Percentiles rank a stretch among this genome's conserved stretches.
Conservation (phyloP, 2,329 filamentous ascomycete genomes). For the Pestalotiopsis sp. region DNA sequence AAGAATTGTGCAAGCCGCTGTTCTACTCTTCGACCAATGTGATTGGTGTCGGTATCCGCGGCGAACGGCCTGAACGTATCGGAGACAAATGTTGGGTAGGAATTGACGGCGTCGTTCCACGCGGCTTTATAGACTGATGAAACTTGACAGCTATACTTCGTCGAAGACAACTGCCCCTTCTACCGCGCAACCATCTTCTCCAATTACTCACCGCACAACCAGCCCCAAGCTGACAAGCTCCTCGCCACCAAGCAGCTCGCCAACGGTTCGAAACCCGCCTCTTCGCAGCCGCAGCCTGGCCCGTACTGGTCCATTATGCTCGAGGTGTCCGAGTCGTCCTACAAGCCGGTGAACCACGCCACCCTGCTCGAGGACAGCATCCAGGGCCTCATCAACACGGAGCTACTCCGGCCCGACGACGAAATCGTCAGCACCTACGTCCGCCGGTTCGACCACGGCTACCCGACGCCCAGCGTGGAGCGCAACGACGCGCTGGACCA, state of each 20-base stretch:
- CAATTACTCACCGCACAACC: constrained; percentile 99
- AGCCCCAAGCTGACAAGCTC: constrained; percentile 80
- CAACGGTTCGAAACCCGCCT: constrained; percentile 78
- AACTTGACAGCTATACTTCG: constrained; percentile 80
- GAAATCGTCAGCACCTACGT: constrained; percentile 98
- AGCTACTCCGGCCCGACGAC: constrained; percentile 87
- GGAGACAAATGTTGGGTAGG: constrained; percentile 97
- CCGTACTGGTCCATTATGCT: constrained; percentile 99
- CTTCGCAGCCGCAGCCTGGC: constrained; percentile 74
- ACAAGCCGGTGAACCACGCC: constrained; percentile 90
- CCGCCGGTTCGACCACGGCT: constrained; percentile 96
- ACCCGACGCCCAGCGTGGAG: constrained; percentile 93
- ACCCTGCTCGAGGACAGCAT: constrained; percentile 89
- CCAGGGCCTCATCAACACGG: constrained; percentile 94
- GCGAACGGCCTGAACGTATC: constrained; percentile 88
- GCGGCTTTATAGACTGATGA: background rate
- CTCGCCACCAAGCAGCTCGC: constrained; percentile 85
- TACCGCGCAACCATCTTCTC: constrained; percentile 99
- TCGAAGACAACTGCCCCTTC: constrained; percentile 97
- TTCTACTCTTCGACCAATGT: constrained; percentile 98
- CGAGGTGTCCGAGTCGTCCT: constrained; percentile 90
- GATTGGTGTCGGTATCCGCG: constrained; percentile 92
- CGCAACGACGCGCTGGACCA: constrained; percentile 91
- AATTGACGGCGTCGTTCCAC: too few relatives aligned
- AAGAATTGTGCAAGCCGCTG: constrained; percentile 81